Conservation (phyloP, 768 basidiomycete species). For the Trametes gibbosa region DNA sequence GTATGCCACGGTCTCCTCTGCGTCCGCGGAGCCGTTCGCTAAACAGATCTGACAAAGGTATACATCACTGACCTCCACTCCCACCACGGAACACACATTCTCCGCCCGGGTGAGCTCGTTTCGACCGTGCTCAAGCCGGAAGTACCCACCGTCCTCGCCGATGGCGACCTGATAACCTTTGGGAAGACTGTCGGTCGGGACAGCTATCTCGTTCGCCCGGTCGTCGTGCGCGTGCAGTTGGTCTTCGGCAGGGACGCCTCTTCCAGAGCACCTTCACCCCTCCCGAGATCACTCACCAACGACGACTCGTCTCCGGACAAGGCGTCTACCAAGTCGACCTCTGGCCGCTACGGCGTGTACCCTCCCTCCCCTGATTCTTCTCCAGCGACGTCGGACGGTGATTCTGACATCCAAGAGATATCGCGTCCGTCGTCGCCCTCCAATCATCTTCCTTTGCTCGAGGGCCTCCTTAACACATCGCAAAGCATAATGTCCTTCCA, state of each 20-base stretch:
- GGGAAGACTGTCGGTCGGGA: slow-evolving; percentile 72
- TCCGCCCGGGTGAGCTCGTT: slow-evolving; percentile 47
- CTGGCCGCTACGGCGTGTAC: slow-evolving; percentile 66
- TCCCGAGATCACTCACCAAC: slow-evolving; percentile 5
- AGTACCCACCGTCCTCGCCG: slow-evolving; percentile 51
- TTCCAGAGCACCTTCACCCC: slow-evolving; percentile 6
- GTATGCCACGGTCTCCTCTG: slow-evolving; percentile 37
- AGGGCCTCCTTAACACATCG: not conserved
- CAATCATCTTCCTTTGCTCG: not conserved
- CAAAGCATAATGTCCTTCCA: not conserved
- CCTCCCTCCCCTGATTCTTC: slow-evolving; percentile 36
- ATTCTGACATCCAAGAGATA: slow-evolving; percentile 28
- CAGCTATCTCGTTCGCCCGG: slow-evolving; percentile 57
- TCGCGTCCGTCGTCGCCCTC: slow-evolving; percentile 16
- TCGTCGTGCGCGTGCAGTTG: slow-evolving; percentile 60
- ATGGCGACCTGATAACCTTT: slow-evolving; percentile 74
- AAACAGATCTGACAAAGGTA: slow-evolving; percentile 42
- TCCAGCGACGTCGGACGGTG: slow-evolving; percentile 41
- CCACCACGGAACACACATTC: slow-evolving; percentile 74
- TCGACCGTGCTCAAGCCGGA: slow-evolving; percentile 53
- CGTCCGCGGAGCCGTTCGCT: slow-evolving; percentile 21
- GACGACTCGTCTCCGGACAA: slow-evolving; percentile 21
- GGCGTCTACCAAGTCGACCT: slow-evolving; percentile 32
- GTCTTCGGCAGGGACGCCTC: slow-evolving; percentile 32
- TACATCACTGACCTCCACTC: slow-evolving; percentile 70